Evolutionary conservation across 352 stramenopile genomes (phyloP), one percentile per base, ranked within the genome.

Genomic region (Albugo laibachii): DNA sequence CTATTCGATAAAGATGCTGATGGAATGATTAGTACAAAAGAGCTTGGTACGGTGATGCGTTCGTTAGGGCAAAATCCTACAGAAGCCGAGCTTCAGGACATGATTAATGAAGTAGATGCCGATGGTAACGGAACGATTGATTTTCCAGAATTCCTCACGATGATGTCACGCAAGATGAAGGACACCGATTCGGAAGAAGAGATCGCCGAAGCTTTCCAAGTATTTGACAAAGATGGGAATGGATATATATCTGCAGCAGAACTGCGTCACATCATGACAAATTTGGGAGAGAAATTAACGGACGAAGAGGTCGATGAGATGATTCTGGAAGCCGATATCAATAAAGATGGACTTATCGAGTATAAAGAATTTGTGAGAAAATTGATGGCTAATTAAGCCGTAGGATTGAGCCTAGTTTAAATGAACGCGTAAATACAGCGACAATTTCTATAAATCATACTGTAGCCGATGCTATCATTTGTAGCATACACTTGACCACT

Each of bases 331-430:
- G 94, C 94, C 45, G 94, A 98, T 65, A 97, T 98, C 53, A 93
- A 98, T 69, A 93, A 93, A 41, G 93, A 98, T 69, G 94, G 94
- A 56, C 93, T 98, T 78, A 98, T 98, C 77, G 98, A 98, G 82
- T 98, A 98, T 80, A 93, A 98, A 74, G 94, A 98, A 68, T 98
- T 98, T 66, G 92, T 98, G 59, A 97, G 97, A 83, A 98, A 98
- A 89, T 98, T 98, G 92, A 98, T 98, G 86, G 91, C 80, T 64
- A 94, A 94, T 78, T 94, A 94, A 88, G 24, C 3, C 24, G 24
- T 31, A n/a, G 24, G 8, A 10, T 31, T 31, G 3, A 31, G 8
- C 8, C 8, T 8, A 31, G 8, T 31, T 10, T 31, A 31, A 31
- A 31, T n/a, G n/a, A 31, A 10, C 8, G 3, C 3, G 24, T 31